phyloP scores from a whole-genome alignment of 176 grass and related monocot species.

The Oryza nivara region DNA sequence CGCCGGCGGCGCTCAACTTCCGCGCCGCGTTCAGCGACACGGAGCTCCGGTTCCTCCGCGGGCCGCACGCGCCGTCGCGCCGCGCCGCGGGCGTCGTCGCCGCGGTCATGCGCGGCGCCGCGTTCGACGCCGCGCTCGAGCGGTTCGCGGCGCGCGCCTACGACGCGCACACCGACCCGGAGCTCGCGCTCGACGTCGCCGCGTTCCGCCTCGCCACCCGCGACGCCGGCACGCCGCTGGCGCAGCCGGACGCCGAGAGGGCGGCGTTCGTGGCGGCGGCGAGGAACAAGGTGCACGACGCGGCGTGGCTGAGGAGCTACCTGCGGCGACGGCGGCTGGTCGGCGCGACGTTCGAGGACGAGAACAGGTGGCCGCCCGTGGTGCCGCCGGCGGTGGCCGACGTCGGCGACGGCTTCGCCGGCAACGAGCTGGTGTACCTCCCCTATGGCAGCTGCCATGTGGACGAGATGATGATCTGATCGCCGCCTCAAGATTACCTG shows the following conservation, averaged over 20 bases:
- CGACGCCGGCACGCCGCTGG: not conserved
- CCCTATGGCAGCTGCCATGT: conserved; percentile 15
- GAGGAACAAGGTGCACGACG: conserved; percentile 25
- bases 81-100: not conserved
- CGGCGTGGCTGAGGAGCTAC: conserved; percentile 1
- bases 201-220: not conserved
- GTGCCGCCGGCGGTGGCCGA: not conserved
- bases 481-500: not conserved
- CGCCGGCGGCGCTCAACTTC: not conserved
- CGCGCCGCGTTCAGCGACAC: conserved; percentile 29
- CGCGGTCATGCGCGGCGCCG: not conserved
- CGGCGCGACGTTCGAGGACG: not conserved
- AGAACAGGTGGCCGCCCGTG: conserved; percentile 25
- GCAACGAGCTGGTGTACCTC: conserved; percentile 26
- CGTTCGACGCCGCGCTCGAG: not conserved
- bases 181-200: conserved; percentile 5
- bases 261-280: conserved; percentile 11
- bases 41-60: conserved; percentile 11
- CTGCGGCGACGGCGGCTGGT: not conserved
- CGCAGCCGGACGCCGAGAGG: not conserved
- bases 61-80: not conserved
- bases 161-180: conserved; percentile 22
- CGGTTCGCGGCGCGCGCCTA: not conserved
- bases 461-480: not conserved
- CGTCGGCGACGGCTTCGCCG: not conserved